phyloP scores from a whole-genome alignment of 441 rosid genomes.

The Pelargonium australe region DNA sequence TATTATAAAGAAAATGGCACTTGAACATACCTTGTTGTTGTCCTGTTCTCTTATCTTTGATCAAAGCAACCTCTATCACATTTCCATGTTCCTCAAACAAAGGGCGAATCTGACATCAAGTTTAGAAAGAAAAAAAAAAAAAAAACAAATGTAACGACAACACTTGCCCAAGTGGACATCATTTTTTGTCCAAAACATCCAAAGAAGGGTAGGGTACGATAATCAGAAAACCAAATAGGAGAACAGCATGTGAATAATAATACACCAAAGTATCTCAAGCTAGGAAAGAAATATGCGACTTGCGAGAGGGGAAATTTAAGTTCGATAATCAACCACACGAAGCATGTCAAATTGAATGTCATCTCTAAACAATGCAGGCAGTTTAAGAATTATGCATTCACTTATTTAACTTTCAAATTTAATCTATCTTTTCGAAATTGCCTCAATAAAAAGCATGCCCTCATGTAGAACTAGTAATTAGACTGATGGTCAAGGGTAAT shows the following conservation, averaged over 20 bases:
- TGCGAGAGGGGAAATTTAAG: neutral
- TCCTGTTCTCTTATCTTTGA: constrained; percentile 95
- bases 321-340: neutral
- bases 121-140: neutral
- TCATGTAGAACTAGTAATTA: neutral
- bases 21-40: constrained; percentile 83
- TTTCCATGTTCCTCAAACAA: constrained; percentile 82
- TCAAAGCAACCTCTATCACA: constrained; percentile 92
- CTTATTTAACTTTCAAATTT: neutral
- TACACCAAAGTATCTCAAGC: neutral
- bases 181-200: neutral
- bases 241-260: neutral
- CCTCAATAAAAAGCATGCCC: constrained; percentile 1
- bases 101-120: constrained; percentile 63
- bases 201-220: neutral
- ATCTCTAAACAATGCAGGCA: neutral
- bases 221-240: constrained; percentile 8
- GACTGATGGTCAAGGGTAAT: constrained; percentile 1
- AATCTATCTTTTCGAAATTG: neutral
- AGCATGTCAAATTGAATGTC: neutral
- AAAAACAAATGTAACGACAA: constrained; percentile 2
- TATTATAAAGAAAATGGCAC: constrained; percentile 35
- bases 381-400: neutral
- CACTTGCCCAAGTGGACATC: neutral
- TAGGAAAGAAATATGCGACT: neutral